Evolutionary conservation across 2,329 filamentous ascomycete genomes (phyloP).

Genomic region (Neopestalotiopsis clavispora): DNA sequence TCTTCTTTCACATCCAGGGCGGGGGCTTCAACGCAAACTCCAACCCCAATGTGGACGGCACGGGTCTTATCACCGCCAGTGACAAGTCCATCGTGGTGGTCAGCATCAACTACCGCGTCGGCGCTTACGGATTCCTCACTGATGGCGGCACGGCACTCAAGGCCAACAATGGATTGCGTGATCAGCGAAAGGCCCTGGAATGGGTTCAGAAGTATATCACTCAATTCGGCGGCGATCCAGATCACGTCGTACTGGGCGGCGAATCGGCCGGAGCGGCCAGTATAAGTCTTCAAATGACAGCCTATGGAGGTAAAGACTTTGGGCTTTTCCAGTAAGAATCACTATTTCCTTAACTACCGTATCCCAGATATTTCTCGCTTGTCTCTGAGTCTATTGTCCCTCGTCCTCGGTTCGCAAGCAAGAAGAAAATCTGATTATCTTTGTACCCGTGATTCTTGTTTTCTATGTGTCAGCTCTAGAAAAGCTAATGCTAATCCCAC

Average conservation of each 20-base stretch:
- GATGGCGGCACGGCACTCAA: constrained; percentile 56
- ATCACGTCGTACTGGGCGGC: constrained; percentile 71
- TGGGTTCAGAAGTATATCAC: constrained; percentile 73
- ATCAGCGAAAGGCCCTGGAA: constrained; percentile 70
- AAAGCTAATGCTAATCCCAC: background rate
- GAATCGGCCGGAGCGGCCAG: constrained; percentile 71
- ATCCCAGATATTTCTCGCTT: too few species aligned
- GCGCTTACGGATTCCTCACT: constrained; percentile 73
- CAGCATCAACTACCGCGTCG: constrained; percentile 78
- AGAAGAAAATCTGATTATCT: too few species aligned
- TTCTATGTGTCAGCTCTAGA: background rate
- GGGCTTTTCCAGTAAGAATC: constrained; percentile 48
- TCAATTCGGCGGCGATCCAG: constrained; percentile 71
- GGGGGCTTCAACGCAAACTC: constrained; percentile 62
- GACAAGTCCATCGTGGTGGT: constrained; percentile 69
- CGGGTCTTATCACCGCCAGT: constrained; percentile 63
- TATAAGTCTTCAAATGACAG: constrained; percentile 67
- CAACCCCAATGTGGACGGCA: constrained; percentile 61
- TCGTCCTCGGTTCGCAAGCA: too few species aligned
- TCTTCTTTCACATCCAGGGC: constrained; percentile 65
- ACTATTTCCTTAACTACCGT: too few species aligned
- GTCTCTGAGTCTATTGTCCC: too few species aligned
- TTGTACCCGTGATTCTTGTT: too few species aligned
- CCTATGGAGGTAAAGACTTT: constrained; percentile 53
- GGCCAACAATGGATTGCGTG: constrained; percentile 72